Conservation (phyloP, 2,329 filamentous ascomycete genomes). For the Colletotrichum siamense region DNA sequence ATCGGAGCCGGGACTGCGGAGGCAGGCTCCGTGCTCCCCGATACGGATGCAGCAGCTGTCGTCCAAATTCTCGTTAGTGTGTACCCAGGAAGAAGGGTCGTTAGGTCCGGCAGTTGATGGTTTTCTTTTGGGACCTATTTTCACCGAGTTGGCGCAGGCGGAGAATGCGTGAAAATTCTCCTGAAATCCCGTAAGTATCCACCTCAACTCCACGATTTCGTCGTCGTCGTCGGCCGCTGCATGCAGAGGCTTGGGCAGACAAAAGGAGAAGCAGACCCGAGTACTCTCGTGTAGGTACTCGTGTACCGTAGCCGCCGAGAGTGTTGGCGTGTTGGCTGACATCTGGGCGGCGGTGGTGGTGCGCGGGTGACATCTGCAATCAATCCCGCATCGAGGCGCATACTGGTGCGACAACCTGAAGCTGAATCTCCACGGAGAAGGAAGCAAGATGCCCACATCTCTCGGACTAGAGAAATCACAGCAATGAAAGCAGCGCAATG, state of each 20-base stretch:
- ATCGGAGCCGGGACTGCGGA: background rate
- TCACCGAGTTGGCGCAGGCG: background rate
- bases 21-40: background rate
- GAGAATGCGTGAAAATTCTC: background rate
- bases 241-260: background rate
- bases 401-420: slow-evolving; percentile 9
- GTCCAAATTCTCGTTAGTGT: background rate
- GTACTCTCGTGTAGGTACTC: background rate
- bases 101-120: background rate
- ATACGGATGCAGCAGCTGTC: background rate
- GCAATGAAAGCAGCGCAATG: background rate
- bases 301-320: background rate
- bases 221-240: background rate
- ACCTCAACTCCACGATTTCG: background rate
- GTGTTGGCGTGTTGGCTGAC: background rate
- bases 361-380: background rate
- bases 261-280: background rate
- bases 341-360: background rate
- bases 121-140: background rate
- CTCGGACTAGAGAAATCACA: background rate
- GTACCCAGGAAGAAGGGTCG: background rate
- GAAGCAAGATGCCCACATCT: background rate
- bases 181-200: background rate
- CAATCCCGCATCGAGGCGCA: slow-evolving; percentile 1
- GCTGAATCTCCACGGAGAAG: background rate